Percentiles rank a stretch among this genome's conserved stretches.
Evolutionary conservation across 78 protist genomes (phyloP).

Genomic region (Neovahlkampfia damariscottae): DNA sequence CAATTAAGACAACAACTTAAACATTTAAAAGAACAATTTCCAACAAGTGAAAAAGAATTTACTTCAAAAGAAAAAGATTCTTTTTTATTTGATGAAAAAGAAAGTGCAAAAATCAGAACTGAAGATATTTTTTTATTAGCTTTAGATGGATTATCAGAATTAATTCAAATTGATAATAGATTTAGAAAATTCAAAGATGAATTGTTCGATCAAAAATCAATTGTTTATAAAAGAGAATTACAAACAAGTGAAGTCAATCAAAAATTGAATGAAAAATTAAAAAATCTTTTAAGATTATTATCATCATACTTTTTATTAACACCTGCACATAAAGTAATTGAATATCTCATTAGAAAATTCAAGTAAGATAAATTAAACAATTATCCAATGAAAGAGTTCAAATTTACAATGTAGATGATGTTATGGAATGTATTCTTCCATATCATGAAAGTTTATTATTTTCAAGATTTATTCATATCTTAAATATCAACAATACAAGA

Average conservation of each 20-base stretch:
- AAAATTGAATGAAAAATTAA: slow-evolving; percentile 19
- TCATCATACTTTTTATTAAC: slow-evolving; percentile 29
- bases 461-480: slow-evolving; percentile 28
- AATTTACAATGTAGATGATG: slow-evolving; percentile 29
- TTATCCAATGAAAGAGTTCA: slow-evolving; percentile 7
- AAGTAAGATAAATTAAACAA: no score
- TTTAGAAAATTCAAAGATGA: background rate
- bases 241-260: slow-evolving; percentile 30
- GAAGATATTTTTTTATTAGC: background rate
- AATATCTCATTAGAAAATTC: slow-evolving; percentile 49
- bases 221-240: slow-evolving; percentile 8
- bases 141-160: background rate
- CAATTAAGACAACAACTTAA: background rate
- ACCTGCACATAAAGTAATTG: slow-evolving; percentile 47
- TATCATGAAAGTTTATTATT: slow-evolving; percentile 50
- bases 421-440: slow-evolving; percentile 29
- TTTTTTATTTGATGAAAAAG: background rate
- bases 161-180: background rate
- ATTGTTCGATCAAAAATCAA: background rate
- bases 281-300: slow-evolving; percentile 16
- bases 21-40: background rate
- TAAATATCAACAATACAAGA: slow-evolving; percentile 13
- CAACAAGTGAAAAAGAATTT: background rate
- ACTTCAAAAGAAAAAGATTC: background rate
- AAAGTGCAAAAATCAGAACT: background rate